phyloP scores from a whole-genome alignment of 2,329 filamentous ascomycete species.

The Lasiodiplodia sp. region DNA sequence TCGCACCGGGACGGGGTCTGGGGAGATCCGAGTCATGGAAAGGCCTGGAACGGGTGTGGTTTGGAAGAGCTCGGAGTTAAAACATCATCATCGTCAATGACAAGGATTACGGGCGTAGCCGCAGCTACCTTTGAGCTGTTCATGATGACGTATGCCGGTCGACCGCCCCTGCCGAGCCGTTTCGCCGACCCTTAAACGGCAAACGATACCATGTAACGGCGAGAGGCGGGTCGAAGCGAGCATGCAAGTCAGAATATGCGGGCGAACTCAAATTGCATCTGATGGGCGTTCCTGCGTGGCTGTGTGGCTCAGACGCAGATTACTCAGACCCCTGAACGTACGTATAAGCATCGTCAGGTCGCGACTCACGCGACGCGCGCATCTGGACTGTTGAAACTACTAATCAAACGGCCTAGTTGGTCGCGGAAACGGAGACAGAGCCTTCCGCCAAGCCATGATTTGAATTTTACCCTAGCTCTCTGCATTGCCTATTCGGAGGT shows the following conservation, averaged over 20 bases:
- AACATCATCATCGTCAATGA: neutral
- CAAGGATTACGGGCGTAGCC: slow-evolving; percentile 18
- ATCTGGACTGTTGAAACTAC: neutral
- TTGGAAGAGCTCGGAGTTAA: slow-evolving; percentile 9
- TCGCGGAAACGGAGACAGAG: neutral
- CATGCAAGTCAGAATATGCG: slow-evolving; percentile 7
- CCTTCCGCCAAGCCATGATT: slow-evolving; percentile 7
- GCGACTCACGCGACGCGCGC: slow-evolving; percentile 1
- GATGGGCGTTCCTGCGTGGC: neutral
- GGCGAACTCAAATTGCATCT: slow-evolving; percentile 10
- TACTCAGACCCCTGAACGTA: slow-evolving; percentile 13
- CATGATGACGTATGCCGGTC: slow-evolving; percentile 14
- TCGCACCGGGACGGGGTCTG: slow-evolving; percentile 2
- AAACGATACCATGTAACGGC: neutral
- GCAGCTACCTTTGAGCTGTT: slow-evolving; percentile 11
- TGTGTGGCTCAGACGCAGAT: slow-evolving; percentile 5
- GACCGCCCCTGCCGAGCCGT: neutral
- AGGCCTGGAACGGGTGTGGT: slow-evolving; percentile 20
- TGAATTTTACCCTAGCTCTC: neutral
- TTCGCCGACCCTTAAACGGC: neutral
- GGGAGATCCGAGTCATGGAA: slow-evolving; percentile 10
- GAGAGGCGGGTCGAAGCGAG: slow-evolving; percentile 3
- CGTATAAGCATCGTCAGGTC: neutral
- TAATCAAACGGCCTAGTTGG: neutral
- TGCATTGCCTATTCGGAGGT: neutral